Base-by-base conservation (phyloP, 225 moss, liverwort and hornwort genomes). In the Rhytidiadelphus loreus region DNA sequence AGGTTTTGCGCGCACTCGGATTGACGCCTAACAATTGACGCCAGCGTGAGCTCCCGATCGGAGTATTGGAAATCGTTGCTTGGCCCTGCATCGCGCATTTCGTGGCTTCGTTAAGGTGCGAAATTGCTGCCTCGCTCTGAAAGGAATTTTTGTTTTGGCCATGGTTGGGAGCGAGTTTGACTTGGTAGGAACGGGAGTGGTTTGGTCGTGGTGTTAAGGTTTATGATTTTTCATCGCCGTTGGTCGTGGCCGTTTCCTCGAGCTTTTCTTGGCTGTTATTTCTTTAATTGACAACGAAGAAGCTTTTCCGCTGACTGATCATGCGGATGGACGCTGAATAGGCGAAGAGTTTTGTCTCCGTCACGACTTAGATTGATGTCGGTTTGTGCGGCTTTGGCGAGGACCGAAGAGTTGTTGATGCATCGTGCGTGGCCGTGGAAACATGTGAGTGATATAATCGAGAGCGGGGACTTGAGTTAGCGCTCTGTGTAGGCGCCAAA, bases 221-320 rank as follows among this genome's bases (percentile, higher is more conserved):
- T 85, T 91, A 91, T 55, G 91, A 68, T 86, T 75, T 76, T 77
- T 35, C 80, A 55, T 79, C 82, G 72, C 79, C 64, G 77, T 23
- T 41, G 50, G 24, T 85, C 28, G 18, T 82, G 86, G 74, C 75
- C 79, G 80, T 91, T 89, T 89, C 82, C 80, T 44, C 50, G 35
- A 15, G 75, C 37, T 75, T 80, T 90, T 93, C 93, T 93, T 93
- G 93, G 89, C 91, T 85, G 86, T 90, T 50, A 23, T 56, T 80
- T 89, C 88, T 89, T 89, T 89, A 80, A 75, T 87, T 88, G 65
- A 50, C 50, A 61, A 65, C 29, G n/a, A 63, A 74, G 66, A 80
- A 65, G 85, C 65, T 63, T 82, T 68, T 77, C 53, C 15, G 33
- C 43, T 5, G 88, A 63, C 56, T 68, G 86, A 88, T 89, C 78